Evolutionary conservation across 768 basidiomycete genomes (phyloP).

Genomic region (Amanita pseudoporphyria): DNA sequence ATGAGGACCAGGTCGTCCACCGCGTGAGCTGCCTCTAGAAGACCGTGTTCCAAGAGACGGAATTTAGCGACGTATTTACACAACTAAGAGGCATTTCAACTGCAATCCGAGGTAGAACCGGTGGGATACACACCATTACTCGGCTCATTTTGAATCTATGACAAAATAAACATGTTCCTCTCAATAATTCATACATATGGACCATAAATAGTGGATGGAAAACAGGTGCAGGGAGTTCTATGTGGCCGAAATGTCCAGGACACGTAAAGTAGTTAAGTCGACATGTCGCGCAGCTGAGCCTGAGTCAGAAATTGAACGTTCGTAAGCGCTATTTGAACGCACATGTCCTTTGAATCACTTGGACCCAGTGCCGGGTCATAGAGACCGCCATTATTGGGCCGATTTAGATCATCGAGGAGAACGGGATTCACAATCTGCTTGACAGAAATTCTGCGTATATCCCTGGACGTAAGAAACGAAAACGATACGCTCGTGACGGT

Average conservation of each 20-base stretch:
- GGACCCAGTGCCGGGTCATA: constrained; percentile 97
- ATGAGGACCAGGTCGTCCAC: constrained; percentile 59
- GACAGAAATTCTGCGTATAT: constrained; percentile 91
- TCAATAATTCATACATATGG: constrained; percentile 79
- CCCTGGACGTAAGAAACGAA: constrained; percentile 81
- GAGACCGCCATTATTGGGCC: constrained; percentile 85
- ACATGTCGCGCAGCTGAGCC: constrained; percentile 82
- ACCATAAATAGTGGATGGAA: constrained; percentile 96
- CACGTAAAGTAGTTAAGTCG: constrained; percentile 88
- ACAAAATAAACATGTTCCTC: constrained; percentile 89
- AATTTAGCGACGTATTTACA: constrained; percentile 82
- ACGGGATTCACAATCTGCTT: constrained; percentile 93
- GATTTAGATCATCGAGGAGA: constrained; percentile 87
- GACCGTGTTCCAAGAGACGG: constrained; percentile 80
- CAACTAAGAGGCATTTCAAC: constrained; percentile 34
- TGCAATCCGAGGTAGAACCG: neutral
- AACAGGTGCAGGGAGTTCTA: constrained; percentile 90
- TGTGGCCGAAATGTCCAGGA: constrained; percentile 97
- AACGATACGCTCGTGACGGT: constrained; percentile 82
- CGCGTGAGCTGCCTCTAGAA: constrained; percentile 70
- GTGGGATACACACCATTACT: constrained; percentile 41
- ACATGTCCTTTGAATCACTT: constrained; percentile 85
- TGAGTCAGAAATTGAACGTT: constrained; percentile 11
- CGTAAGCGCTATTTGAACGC: constrained; percentile 22
- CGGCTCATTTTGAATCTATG: constrained; percentile 81